Conservation (phyloP, 1,139 yeast genomes). For the Scheffersomyces parashehatae region DNA sequence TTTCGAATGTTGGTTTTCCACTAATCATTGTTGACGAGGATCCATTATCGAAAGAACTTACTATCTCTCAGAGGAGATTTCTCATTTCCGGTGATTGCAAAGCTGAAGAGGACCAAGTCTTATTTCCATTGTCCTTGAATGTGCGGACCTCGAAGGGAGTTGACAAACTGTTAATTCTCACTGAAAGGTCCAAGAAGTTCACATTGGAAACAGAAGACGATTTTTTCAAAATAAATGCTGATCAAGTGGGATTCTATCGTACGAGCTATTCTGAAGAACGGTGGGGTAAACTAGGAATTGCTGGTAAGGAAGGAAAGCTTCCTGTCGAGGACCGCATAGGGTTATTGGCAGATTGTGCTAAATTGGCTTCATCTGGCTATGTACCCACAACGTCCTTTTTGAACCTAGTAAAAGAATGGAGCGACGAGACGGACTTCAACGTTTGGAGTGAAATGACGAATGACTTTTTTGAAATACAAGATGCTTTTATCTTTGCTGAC, state of each 20-base stretch:
- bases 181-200: slow-evolving; percentile 8
- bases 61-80: slow-evolving; percentile 15
- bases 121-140: slow-evolving; percentile 19
- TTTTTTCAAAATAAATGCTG: slow-evolving; percentile 17
- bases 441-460: slow-evolving; percentile 16
- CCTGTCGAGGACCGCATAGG: slow-evolving; percentile 21
- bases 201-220: slow-evolving; percentile 11
- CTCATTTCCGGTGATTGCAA: slow-evolving; percentile 16
- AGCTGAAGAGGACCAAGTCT: slow-evolving; percentile 14
- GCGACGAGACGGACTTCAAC: slow-evolving; percentile 14
- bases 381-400: slow-evolving; percentile 15
- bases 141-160: slow-evolving; percentile 13
- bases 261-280: slow-evolving; percentile 15
- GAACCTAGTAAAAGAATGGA: slow-evolving; percentile 16
- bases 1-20: slow-evolving; percentile 17
- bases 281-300: slow-evolving; percentile 19
- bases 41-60: slow-evolving; percentile 3
- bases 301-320: slow-evolving; percentile 12
- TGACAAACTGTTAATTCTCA: slow-evolving; percentile 13
- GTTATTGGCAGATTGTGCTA: slow-evolving; percentile 17
- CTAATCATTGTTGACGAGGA: slow-evolving; percentile 10
- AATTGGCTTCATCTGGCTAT: slow-evolving; percentile 16
- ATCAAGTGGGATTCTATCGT: slow-evolving; percentile 18
- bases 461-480: slow-evolving; percentile 11
- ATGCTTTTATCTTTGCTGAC: slow-evolving; percentile 14